A percentile compares a stretch with the other conserved stretches of the same genome.
Conservation (phyloP, 2,329 filamentous ascomycete genomes). For the Phialemonium atrogriseum region DNA sequence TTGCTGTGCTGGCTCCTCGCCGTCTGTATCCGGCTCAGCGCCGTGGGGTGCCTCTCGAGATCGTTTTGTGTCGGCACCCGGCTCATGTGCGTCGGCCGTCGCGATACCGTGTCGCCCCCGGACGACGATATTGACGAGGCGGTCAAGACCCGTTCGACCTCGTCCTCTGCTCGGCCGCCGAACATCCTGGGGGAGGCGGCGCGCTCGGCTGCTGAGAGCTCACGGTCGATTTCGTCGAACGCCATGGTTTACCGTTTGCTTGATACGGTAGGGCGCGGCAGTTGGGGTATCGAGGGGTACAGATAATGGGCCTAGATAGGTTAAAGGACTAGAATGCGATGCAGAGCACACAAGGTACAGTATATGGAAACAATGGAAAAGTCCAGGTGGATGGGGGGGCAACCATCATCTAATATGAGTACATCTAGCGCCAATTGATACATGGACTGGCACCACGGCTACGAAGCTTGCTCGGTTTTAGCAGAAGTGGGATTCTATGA, state of each 20-base stretch:
- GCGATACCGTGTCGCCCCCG: constrained; percentile 24
- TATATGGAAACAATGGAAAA: too few species aligned
- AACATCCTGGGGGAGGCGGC: constrained; percentile 33
- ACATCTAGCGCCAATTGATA: too few species aligned
- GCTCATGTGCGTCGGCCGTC: constrained; percentile 40
- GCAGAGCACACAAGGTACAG: too few species aligned
- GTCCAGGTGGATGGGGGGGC: not conserved
- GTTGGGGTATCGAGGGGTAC: too few species aligned
- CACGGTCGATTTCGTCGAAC: constrained; percentile 46
- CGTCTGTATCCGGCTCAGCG: constrained; percentile 63
- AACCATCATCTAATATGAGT: too few species aligned
- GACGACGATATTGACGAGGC: constrained; percentile 41
- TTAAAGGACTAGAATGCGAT: too few species aligned
- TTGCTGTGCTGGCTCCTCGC: constrained; percentile 60
- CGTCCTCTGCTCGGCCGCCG: constrained; percentile 23
- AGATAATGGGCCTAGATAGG: too few species aligned
- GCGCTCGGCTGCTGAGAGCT: constrained; percentile 44
- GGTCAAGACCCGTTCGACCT: constrained; percentile 53
- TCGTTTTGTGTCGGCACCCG: constrained; percentile 57
- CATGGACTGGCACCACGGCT: too few species aligned
- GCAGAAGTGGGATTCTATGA: too few species aligned
- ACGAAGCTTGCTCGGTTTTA: too few species aligned
- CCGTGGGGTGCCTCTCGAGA: constrained; percentile 61
- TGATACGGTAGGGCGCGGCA: too few species aligned
- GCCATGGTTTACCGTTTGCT: constrained; percentile 24